Evolutionary conservation across 768 basidiomycete species (phyloP).

Genomic region (Tephrocybe rancida): DNA sequence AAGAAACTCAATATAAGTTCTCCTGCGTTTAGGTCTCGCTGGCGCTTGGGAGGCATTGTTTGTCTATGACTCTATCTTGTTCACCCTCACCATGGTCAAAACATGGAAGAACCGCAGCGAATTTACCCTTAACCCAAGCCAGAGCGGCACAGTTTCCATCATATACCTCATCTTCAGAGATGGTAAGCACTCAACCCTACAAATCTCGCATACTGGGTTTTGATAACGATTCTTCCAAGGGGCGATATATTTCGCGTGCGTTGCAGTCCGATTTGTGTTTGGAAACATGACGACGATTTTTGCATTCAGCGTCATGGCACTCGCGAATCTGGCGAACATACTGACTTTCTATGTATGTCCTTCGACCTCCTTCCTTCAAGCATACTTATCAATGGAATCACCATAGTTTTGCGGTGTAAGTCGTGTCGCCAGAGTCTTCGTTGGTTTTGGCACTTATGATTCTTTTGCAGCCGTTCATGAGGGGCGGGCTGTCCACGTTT

Average conservation of each 20-base stretch:
- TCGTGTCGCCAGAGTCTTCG: background rate
- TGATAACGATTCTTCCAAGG: constrained; percentile 31
- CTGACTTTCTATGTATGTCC: constrained; percentile 34
- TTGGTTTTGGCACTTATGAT: background rate
- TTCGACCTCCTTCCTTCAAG: background rate
- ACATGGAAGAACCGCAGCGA: constrained; percentile 38
- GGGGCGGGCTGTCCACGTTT: constrained; percentile 49
- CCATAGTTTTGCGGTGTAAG: constrained; percentile 30
- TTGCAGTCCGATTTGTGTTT: background rate
- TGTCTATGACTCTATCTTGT: constrained; percentile 48
- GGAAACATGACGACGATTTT: background rate
- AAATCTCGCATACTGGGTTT: background rate
- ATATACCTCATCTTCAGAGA: constrained; percentile 48
- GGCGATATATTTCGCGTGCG: constrained; percentile 59
- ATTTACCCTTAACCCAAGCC: constrained; percentile 22
- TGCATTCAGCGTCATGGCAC: constrained; percentile 47
- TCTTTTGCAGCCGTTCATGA: constrained; percentile 40
- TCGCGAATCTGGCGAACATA: constrained; percentile 51
- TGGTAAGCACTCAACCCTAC: constrained; percentile 34
- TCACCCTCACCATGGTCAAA: constrained; percentile 48
- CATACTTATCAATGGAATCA: constrained; percentile 4
- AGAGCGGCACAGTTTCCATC: constrained; percentile 33
- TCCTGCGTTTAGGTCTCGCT: constrained; percentile 29
- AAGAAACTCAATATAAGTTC: background rate
- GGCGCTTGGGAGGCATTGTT: constrained; percentile 54